A percentile compares a stretch with the other conserved stretches of the same genome.
These are phyloP conservation scores for Groenewaldozyma tartarivorans DNA, from an alignment of 805 yeast genomes.

Conservation along the genomic window DNA sequence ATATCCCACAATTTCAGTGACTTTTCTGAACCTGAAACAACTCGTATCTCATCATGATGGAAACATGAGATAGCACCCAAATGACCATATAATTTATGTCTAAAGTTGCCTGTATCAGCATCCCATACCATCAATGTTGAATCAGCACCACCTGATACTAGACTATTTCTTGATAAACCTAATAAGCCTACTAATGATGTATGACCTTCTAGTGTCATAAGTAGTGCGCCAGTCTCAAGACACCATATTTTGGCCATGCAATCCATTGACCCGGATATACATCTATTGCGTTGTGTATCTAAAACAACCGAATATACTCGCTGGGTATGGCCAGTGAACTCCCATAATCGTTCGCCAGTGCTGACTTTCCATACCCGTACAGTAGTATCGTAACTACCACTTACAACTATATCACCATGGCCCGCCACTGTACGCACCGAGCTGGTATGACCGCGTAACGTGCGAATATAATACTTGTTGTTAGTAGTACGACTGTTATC, in stretches of 20 bases:
- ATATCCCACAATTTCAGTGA: conserved; percentile 85
- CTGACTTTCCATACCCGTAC: conserved; percentile 88
- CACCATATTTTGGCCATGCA: conserved; percentile 87
- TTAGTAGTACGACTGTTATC: not conserved
- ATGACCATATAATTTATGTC: conserved; percentile 68
- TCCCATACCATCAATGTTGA: conserved; percentile 89
- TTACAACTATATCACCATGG: conserved; percentile 68
- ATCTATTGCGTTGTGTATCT: conserved; percentile 64
- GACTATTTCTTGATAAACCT: conserved; percentile 60
- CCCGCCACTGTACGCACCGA: conserved; percentile 86
- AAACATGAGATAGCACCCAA: conserved; percentile 86
- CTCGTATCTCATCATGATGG: conserved; percentile 73
- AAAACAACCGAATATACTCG: conserved; percentile 82
- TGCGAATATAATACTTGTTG: conserved; percentile 59
- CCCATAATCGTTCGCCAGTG: conserved; percentile 61
- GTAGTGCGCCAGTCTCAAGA: conserved; percentile 59
- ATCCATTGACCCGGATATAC: conserved; percentile 90
- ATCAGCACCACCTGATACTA: conserved; percentile 95
- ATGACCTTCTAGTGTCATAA: conserved; percentile 75
- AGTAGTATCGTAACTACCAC: conserved; percentile 85
- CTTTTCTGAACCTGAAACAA: conserved; percentile 83
- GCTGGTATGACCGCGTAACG: conserved; percentile 65
- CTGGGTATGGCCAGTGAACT: conserved; percentile 75
- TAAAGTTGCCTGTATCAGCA: conserved; percentile 57
- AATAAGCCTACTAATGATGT: conserved; percentile 82